These are phyloP conservation scores for Hapsidospora chrysogenum DNA, from an alignment of 495 filamentous ascomycete genomes.

Conservation along the genomic window DNA sequence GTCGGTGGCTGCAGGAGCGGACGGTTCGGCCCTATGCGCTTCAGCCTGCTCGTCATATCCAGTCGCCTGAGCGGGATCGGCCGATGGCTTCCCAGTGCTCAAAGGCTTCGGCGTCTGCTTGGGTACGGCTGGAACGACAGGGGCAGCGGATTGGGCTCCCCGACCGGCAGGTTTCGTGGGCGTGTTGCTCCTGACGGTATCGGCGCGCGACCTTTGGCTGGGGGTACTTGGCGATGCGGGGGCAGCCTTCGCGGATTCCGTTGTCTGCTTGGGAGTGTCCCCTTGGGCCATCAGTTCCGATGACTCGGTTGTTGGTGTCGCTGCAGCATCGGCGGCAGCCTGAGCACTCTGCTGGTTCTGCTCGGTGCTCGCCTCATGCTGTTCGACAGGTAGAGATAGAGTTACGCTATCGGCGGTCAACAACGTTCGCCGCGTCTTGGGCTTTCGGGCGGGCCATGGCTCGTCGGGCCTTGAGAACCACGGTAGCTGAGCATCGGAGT, in stretches of 20 bases:
- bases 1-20: no score
- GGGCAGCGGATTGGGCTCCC: conserved; percentile 41
- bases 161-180: conserved; percentile 27
- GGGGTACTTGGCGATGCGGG: no score
- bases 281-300: no score
- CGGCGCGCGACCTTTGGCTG: no score
- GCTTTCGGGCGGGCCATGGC: conserved; percentile 41
- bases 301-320: conserved; percentile 59
- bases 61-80: conserved; percentile 17
- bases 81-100: conserved; percentile 7
- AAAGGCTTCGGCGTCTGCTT: conserved; percentile 31
- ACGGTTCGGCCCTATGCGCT: no score
- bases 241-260: no score
- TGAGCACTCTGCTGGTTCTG: conserved; percentile 4
- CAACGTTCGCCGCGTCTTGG: conserved; percentile 18
- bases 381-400: conserved; percentile 17
- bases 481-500: conserved; percentile 38
- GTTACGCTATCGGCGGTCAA: conserved; percentile 12
- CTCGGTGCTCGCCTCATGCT: conserved; percentile 12
- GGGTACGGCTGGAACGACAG: conserved; percentile 50
- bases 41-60: no score
- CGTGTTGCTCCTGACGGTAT: conserved; percentile 8
- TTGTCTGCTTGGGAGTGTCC: no score
- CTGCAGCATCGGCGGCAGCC: conserved; percentile 14
- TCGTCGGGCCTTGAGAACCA: conserved; percentile 62